Base-by-base conservation (phyloP, 2,329 filamentous ascomycete genomes). In the Phaeophleospora eucalypticola region DNA sequence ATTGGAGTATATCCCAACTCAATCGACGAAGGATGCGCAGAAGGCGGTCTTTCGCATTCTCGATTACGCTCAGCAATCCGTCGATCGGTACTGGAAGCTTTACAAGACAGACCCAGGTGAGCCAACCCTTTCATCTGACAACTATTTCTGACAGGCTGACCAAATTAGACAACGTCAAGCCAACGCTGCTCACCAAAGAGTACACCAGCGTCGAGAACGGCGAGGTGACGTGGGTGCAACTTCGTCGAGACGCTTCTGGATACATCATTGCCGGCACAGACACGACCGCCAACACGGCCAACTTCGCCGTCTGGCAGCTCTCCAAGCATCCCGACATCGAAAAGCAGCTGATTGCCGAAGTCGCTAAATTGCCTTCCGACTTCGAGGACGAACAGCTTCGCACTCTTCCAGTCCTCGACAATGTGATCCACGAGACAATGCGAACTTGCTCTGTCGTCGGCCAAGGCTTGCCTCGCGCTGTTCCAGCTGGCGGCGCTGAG, bases 371-470 rank as follows among this genome's bases (percentile, higher is more conserved):
- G 4, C 27, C 21, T 6, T 40, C 43, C 3, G 35, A 40, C 6
- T 58, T 54, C 40, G 49, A 36, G n/a, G 52, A 56, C 36, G 50
- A 52, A 19, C 60, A 67, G 12, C 53, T 69, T 0, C 62, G 63
- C 12, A 42, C 40, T 2, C 52, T 64, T 2, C 62, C 66, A 1
- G 10, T 66, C 2, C 51, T 70, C 12, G 64, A 68, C 43, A 61
- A 62, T 4, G 63, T 68, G 2, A 65, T 72, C 27, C 56, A 68
- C 19, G 69, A 72, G 43, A 68, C 68, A 2, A 49, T 69, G 15
- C 63, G 69, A 1, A 46, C 70, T 9, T 67, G 67, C 43, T 60
- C 51, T 15, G 63, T 38, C 33, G 66, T 64, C 4, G 66, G 67
- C 2, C 60, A 59, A 15, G 61, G 58, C 34, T 52, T 70, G 4